phyloP scores from a whole-genome alignment of 176 grass and related monocot genomes.

The Poa pratensis region DNA sequence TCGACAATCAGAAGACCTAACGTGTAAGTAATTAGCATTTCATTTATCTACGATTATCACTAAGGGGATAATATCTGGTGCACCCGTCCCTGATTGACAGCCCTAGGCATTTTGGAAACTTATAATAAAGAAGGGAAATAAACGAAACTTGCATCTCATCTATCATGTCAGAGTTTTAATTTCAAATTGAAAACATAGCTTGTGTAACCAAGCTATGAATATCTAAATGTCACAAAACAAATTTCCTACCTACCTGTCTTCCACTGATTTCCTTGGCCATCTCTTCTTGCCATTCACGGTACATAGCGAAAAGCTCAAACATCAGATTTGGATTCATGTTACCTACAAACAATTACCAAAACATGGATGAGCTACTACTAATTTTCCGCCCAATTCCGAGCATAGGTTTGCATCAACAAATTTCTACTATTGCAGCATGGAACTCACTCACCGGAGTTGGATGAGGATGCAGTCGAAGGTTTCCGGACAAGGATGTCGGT shows the following conservation, averaged over 20 bases:
- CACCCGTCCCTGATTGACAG: not conserved
- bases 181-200: not conserved
- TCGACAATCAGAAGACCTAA: not conserved
- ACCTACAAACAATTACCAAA: constrained; percentile 48
- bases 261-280: constrained; percentile 78
- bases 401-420: constrained; percentile 15
- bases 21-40: not conserved
- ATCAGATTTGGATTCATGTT: constrained; percentile 74
- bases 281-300: constrained; percentile 86
- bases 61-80: not conserved
- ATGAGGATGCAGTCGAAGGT: constrained; percentile 47
- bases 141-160: not conserved
- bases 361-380: constrained; percentile 18
- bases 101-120: not conserved
- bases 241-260: constrained; percentile 58
- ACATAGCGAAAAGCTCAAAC: constrained; percentile 79
- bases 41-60: not conserved
- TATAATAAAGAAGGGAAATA: not conserved
- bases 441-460: constrained; percentile 35
- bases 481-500: constrained; percentile 74
- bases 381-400: not conserved
- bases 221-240: not conserved
- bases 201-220: not conserved
- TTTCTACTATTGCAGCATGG: not conserved
- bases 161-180: not conserved